Percentiles rank a stretch among this genome's conserved stretches.
These are phyloP conservation scores for Hanseniaspora thailandica DNA, from an alignment of 805 yeast species.

Conservation along the genomic window DNA sequence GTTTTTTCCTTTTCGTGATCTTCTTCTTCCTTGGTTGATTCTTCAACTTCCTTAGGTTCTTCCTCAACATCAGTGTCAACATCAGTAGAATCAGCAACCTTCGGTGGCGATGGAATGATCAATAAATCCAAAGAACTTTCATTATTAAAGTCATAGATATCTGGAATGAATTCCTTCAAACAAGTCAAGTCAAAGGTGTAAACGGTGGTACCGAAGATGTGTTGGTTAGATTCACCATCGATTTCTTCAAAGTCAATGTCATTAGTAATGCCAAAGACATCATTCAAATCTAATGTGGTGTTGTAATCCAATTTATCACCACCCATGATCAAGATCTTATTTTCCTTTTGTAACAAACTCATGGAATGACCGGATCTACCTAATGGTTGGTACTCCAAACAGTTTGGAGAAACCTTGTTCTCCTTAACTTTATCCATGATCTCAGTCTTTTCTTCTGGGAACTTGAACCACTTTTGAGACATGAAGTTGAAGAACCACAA, in stretches of 20 bases:
- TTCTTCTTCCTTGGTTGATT: too few species aligned
- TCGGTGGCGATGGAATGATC: not conserved
- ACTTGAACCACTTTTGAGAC: slow-evolving; percentile 59
- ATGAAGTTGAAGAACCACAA: slow-evolving; percentile 67
- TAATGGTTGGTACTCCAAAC: slow-evolving; percentile 38
- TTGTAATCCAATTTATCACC: slow-evolving; percentile 67
- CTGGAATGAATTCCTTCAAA: slow-evolving; percentile 30
- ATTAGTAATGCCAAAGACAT: slow-evolving; percentile 8
- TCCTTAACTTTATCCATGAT: slow-evolving; percentile 28
- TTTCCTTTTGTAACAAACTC: slow-evolving; percentile 47
- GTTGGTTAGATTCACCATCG: slow-evolving; percentile 29
- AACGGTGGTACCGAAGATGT: slow-evolving; percentile 46
- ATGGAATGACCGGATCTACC: slow-evolving; percentile 87
- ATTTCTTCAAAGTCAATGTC: slow-evolving; percentile 36
- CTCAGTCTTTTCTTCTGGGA: slow-evolving; percentile 28
- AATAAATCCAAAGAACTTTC: slow-evolving; percentile 7
- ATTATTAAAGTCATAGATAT: slow-evolving; percentile 22
- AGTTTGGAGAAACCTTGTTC: slow-evolving; percentile 13
- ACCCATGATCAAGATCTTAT: slow-evolving; percentile 76
- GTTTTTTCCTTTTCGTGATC: not conserved
- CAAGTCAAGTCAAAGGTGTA: slow-evolving; percentile 48
- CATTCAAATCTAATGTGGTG: slow-evolving; percentile 6
- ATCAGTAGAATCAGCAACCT: not conserved
- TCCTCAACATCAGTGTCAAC: not conserved
- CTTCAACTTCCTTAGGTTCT: not conserved